phyloP scores from a whole-genome alignment of 768 basidiomycete species.

The Termitomyces sp. region DNA sequence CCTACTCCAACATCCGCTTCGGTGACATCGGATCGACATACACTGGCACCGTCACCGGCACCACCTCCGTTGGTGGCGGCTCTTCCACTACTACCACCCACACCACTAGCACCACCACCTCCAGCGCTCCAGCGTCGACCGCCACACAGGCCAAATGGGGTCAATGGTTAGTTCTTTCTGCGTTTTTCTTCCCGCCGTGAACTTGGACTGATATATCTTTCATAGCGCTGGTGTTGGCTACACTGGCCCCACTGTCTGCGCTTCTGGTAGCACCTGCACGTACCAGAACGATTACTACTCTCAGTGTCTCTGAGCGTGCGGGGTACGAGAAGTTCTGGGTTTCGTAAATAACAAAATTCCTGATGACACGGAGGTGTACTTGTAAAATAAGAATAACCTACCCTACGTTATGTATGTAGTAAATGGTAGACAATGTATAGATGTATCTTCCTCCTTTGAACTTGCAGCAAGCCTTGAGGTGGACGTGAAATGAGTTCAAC shows the following conservation, averaged over 20 bases:
- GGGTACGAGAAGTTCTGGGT: background rate
- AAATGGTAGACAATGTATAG: background rate
- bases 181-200: too few species aligned
- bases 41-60: background rate
- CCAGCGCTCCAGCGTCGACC: background rate
- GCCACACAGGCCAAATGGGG: constrained; percentile 1
- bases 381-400: background rate
- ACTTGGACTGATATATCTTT: background rate
- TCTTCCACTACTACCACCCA: background rate
- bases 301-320: constrained; percentile 2
- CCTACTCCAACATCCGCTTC: constrained; percentile 33
- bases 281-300: background rate
- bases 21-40: constrained; percentile 9
- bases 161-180: background rate
- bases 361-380: background rate
- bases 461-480: constrained; percentile 16
- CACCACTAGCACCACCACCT: constrained; percentile 17
- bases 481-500: too few species aligned
- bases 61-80: background rate
- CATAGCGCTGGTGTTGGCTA: background rate
- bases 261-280: constrained; percentile 3
- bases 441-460: background rate
- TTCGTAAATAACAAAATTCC: background rate
- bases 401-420: background rate
- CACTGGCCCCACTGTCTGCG: constrained; percentile 3